Evolutionary conservation across 768 basidiomycete genomes (phyloP).

Genomic region (Strobilomyces echinocephalus): DNA sequence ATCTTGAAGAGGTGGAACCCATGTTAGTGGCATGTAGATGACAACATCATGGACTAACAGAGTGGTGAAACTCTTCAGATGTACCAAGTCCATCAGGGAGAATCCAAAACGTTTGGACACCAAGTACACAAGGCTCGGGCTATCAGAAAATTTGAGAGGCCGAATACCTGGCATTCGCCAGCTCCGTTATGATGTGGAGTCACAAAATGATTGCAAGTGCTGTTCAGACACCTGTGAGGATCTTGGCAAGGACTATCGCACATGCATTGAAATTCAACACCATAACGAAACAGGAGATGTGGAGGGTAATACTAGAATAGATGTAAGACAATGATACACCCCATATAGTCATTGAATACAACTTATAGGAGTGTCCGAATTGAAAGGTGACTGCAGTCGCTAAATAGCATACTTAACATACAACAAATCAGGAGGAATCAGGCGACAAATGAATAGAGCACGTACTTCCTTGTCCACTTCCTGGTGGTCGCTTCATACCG

Average conservation of each 20-base stretch:
- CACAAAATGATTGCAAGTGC: neutral
- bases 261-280: conserved; percentile 16
- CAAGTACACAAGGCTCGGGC: neutral
- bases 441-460: neutral
- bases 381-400: conserved; percentile 23
- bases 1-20: neutral
- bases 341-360: conserved; percentile 29
- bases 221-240: neutral
- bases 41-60: neutral
- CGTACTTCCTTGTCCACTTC: conserved; percentile 99
- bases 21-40: neutral
- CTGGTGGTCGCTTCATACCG: conserved; percentile 97
- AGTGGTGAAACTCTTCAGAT: neutral
- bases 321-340: conserved; percentile 32
- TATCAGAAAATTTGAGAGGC: neutral
- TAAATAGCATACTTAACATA: conserved; percentile 50
- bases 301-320: conserved; percentile 32
- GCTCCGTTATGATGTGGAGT: neutral
- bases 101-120: neutral
- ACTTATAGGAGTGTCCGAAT: conserved; percentile 22
- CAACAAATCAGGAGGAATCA: neutral
- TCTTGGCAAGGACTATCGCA: conserved; percentile 8
- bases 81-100: neutral
- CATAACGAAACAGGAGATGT: conserved; percentile 14
- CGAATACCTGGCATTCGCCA: neutral